These are phyloP conservation scores for Leccinellum rugosiceps DNA, from an alignment of 768 basidiomycete species.

Conservation along the genomic window DNA sequence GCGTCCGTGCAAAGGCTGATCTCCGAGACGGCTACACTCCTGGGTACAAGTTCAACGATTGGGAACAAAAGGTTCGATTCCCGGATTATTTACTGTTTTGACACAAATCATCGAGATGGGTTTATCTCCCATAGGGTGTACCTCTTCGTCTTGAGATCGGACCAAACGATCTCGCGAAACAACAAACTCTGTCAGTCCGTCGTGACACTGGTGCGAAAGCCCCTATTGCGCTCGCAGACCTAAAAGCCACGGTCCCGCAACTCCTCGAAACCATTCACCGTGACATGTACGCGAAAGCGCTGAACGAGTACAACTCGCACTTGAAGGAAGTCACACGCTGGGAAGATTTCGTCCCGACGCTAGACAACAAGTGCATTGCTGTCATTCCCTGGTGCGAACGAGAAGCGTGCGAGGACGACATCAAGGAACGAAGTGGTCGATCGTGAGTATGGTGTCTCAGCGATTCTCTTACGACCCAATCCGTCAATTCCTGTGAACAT, in stretches of 20 bases:
- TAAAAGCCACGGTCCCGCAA: slow-evolving; percentile 48
- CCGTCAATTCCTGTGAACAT: too few relatives aligned
- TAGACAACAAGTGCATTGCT: slow-evolving; percentile 85
- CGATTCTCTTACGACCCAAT: neutral
- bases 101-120: neutral
- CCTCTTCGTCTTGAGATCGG: slow-evolving; percentile 97
- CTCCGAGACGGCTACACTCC: slow-evolving; percentile 95
- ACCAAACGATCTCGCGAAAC: slow-evolving; percentile 82
- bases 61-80: slow-evolving; percentile 86
- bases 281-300: slow-evolving; percentile 84
- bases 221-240: slow-evolving; percentile 48
- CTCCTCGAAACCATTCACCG: slow-evolving; percentile 84
- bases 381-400: slow-evolving; percentile 96
- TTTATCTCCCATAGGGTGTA: slow-evolving; percentile 64
- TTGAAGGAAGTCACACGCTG: slow-evolving; percentile 76
- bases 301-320: slow-evolving; percentile 65
- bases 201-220: slow-evolving; percentile 70
- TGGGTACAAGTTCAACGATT: slow-evolving; percentile 98
- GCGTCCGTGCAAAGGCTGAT: slow-evolving; percentile 85
- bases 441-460: slow-evolving; percentile 52
- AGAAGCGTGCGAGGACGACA: slow-evolving; percentile 93
- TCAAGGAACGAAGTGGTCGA: slow-evolving; percentile 89
- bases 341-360: slow-evolving; percentile 89
- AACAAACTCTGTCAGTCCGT: slow-evolving; percentile 80
- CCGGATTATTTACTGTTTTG: neutral